Percentiles rank a stretch among this genome's conserved stretches.
Conservation (phyloP, 108 stramenopile species). For the Pseudonitzschia pungens region DNA sequence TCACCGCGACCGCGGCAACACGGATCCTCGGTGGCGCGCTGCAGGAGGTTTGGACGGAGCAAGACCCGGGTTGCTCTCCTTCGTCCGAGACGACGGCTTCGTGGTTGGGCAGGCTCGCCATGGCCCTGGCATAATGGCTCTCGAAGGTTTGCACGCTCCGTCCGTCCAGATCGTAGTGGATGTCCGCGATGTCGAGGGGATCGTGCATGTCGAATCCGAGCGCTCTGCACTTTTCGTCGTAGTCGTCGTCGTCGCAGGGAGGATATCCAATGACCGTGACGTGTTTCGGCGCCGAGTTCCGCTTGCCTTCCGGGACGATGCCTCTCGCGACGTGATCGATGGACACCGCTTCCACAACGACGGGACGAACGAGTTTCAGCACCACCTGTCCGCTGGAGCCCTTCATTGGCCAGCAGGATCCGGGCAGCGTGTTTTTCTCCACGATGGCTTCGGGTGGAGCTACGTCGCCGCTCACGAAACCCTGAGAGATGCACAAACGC, state of each 20-base stretch:
- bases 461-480: slow-evolving; percentile 20
- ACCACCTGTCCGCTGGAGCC: slow-evolving; percentile 53
- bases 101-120: neutral
- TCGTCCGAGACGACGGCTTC: slow-evolving; percentile 1
- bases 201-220: slow-evolving; percentile 56
- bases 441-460: slow-evolving; percentile 52
- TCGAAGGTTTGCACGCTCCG: slow-evolving; percentile 45
- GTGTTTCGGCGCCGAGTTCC: slow-evolving; percentile 59
- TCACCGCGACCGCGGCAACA: slow-evolving; percentile 46
- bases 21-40: slow-evolving; percentile 25
- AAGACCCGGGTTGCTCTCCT: slow-evolving; percentile 30
- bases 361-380: slow-evolving; percentile 50
- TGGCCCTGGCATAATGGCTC: slow-evolving; percentile 19
- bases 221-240: slow-evolving; percentile 32
- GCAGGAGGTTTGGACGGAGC: slow-evolving; percentile 35
- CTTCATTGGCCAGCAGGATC: slow-evolving; percentile 65
- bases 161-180: slow-evolving; percentile 51
- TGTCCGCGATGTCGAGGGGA: slow-evolving; percentile 49
- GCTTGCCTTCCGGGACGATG: slow-evolving; percentile 23
- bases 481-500: slow-evolving; percentile 20
- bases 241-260: slow-evolving; percentile 42
- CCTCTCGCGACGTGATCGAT: slow-evolving; percentile 56
- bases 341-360: slow-evolving; percentile 55
- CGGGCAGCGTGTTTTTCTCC: slow-evolving; percentile 35
- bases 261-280: slow-evolving; percentile 67